Evolutionary conservation across 352 stramenopile species (phyloP), one percentile per base, ranked within the genome.

Genomic region (Globisporangium alternatum): DNA sequence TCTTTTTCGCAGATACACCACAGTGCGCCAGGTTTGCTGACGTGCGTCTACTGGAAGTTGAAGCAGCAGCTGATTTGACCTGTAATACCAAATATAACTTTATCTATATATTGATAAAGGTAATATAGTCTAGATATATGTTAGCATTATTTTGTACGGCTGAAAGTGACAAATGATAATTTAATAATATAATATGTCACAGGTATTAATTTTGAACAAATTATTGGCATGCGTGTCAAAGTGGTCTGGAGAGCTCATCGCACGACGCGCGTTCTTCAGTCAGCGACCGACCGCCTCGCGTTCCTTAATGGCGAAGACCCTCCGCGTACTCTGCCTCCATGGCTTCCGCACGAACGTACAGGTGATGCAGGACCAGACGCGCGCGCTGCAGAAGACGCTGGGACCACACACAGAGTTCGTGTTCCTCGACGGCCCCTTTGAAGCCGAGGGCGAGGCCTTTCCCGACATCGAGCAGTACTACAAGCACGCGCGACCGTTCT

Each of bases 291-390:
- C 31, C 31, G 31, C 8, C 31, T 9, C 25, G n/a, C 21, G 45
- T 49, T 56, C 48, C 56, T 30, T 15, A 5, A 49, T 41, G 30
- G 30, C 4, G 6, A 60, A 60, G 56, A 74, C 71, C 43, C 72
- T 84, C 17, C 72, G 76, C 3, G 70, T 79, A 55, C 49, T 85
- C n/a, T 85, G 74, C 43, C 59, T 85, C 19, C 78, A 86, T 54
- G 78, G 78, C 25, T 86, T 76, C 58, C 76, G 78, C 35, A 83
- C 76, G 21, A 86, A 86, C 62, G 60, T 58, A 28, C 55, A 71
- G 35, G 72, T 86, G 47, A 83, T 86, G 76, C 30, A 68, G 41
- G 65, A 76, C 56, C 77, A 86, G 51, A 74, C 65, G 17, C 75
- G 75, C 13, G 74, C 69, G 1, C 64, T 86, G 67, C 77, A 68